Percentiles rank a stretch among this genome's conserved stretches.
These are phyloP conservation scores for Skeletonema tropicum DNA, from an alignment of 108 stramenopile genomes.

Conservation along the genomic window DNA sequence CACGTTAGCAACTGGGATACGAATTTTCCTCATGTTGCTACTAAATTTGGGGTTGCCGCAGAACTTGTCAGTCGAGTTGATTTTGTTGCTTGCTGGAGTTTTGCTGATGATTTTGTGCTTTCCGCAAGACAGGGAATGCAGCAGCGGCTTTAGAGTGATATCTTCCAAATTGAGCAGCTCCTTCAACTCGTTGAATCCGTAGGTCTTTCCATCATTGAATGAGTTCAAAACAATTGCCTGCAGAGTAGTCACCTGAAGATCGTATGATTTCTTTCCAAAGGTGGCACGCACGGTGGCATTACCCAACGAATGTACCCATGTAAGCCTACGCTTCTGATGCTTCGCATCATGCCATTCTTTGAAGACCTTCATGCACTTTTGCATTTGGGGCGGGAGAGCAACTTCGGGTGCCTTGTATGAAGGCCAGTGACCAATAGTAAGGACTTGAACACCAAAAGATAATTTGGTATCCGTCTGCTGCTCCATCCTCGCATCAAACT, in stretches of 20 bases:
- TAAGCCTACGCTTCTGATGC: conserved; percentile 89
- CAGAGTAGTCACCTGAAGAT: conserved; percentile 95
- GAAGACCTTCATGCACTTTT: conserved; percentile 91
- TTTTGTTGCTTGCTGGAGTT: conserved; percentile 85
- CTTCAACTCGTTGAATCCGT: conserved; percentile 72
- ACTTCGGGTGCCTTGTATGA: conserved; percentile 93
- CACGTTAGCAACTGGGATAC: conserved; percentile 98
- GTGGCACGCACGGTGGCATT: conserved; percentile 90
- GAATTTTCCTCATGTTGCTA: conserved; percentile 93
- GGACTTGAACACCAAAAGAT: conserved; percentile 92
- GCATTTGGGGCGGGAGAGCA: conserved; percentile 89
- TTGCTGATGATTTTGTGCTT: conserved; percentile 96
- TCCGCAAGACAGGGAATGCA: conserved; percentile 98
- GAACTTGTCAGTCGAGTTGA: conserved; percentile 90
- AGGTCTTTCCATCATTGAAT: conserved; percentile 75
- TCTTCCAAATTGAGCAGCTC: conserved; percentile 87
- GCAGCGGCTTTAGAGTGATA: conserved; percentile 90
- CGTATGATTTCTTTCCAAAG: conserved; percentile 95
- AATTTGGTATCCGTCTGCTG: conserved; percentile 61
- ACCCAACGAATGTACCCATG: conserved; percentile 93
- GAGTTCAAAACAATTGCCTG: conserved; percentile 92
- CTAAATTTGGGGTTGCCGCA: conserved; percentile 88
- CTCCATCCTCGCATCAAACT: conserved; percentile 87
- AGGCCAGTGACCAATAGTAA: conserved; percentile 99
- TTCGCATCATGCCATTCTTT: conserved; percentile 91